Base-by-base conservation (phyloP, 306 rosid species). In the Vigna unguiculata region DNA sequence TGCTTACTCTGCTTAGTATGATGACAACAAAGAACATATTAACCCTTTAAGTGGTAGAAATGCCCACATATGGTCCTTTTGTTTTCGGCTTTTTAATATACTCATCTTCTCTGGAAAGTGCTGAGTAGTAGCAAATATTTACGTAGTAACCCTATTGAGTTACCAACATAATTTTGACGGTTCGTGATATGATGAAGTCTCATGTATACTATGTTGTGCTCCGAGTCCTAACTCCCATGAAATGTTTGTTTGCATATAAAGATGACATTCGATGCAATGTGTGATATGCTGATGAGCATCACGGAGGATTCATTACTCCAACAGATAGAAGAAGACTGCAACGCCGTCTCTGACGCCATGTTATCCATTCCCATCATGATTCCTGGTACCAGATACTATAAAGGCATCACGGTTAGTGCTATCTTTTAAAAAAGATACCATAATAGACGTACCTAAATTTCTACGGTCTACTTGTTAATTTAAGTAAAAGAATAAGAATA, bases 321-420 rank as follows among this genome's bases (percentile, higher is more conserved):
- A 58, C 84, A 83, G 85, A 77, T 91, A 5, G 88, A 87, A 72
- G 81, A 80, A 75, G 89, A 89, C 65, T 89, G 89, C 80, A 81
- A 63, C 9, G 71, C 85, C 0, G 76, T 87, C 49, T 86, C 90
- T 10, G 61, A 80, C 52, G 90, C 93, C 69, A 87, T 86, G 92
- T 2, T 91, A 79, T 87, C 96, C 12, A 47, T 89, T 77, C 89
- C 93, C 7, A 4, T 86, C 71, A 87, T 84, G 89, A 83, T 91
- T 75, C 93, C 92, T 1, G 88, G 92, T 30, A 86, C 96, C 76
- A 86, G 92, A 81, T 91, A 89, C 83, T 84, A 89, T 76, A 89
- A 79, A 68, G 96, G 90, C 85, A 81, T 87, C 45, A 86, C 70
- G 96, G 96, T 71, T 47, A 41, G 76, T 69, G 1, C 48, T 67